phyloP scores from a whole-genome alignment of 257 asterid genomes.

The Rauvolfia tetraphylla region DNA sequence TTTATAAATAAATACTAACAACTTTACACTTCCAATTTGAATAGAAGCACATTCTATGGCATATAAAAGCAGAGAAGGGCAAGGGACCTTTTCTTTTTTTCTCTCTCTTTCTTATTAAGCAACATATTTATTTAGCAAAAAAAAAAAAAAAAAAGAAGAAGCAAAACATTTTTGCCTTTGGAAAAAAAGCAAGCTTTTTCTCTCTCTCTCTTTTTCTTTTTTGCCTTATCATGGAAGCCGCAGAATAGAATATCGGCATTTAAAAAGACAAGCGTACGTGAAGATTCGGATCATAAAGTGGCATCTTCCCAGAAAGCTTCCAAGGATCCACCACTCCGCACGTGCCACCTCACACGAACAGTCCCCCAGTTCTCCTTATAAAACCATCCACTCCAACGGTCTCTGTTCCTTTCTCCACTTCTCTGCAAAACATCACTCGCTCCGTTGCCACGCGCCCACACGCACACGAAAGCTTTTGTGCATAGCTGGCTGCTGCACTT shows the following conservation, averaged over 20 bases:
- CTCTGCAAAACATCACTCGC: not conserved
- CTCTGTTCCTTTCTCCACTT: conserved; percentile 11
- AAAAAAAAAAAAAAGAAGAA: no score
- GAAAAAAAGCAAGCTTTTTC: not conserved
- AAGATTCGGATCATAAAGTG: conserved; percentile 37
- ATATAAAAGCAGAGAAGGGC: no score
- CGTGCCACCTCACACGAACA: conserved; percentile 36
- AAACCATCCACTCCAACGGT: conserved; percentile 20
- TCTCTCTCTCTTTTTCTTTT: not conserved
- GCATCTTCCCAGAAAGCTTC: conserved; percentile 35
- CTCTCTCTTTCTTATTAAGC: no score
- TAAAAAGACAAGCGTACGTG: not conserved
- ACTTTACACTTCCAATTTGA: no score
- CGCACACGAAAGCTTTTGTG: not conserved
- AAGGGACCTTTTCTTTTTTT: no score
- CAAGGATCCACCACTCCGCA: conserved; percentile 25
- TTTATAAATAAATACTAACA: no score
- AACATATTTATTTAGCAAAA: no score
- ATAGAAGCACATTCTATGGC: no score
- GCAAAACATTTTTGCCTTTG: no score
- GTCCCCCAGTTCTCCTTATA: not conserved
- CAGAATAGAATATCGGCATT: not conserved
- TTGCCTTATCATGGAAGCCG: not conserved
- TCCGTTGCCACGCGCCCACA: conserved; percentile 6
- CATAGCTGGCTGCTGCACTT: conserved; percentile 1